Conservation (phyloP, 1,284 basidiomycete genomes). For the Melampsora larici-populina region DNA sequence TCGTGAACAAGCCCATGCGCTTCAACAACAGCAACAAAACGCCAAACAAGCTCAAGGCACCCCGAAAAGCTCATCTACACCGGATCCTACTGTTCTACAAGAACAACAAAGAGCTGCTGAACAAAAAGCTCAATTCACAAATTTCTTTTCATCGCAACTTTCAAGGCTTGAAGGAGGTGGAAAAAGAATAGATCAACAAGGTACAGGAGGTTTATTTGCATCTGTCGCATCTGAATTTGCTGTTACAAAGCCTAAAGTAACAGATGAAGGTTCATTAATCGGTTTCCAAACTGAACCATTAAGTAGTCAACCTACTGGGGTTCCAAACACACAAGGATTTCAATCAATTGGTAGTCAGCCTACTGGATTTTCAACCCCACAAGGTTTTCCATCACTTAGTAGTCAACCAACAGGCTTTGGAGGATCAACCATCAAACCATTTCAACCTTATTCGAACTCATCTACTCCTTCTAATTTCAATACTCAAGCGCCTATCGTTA, state of each 20-base stretch:
- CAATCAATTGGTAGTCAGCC: too few species aligned
- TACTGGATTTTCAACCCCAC: slow-evolving; percentile 48
- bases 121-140: slow-evolving; percentile 25
- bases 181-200: not conserved
- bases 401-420: slow-evolving; percentile 16
- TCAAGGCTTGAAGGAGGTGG: slow-evolving; percentile 35
- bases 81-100: slow-evolving; percentile 57
- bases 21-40: slow-evolving; percentile 42
- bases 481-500: slow-evolving; percentile 57
- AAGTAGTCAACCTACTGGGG: too few species aligned
- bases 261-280: not conserved
- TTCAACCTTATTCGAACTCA: slow-evolving; percentile 43
- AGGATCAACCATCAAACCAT: slow-evolving; percentile 44
- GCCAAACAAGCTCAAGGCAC: slow-evolving; percentile 28
- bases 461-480: slow-evolving; percentile 37
- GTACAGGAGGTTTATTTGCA: slow-evolving; percentile 21
- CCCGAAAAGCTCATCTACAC: slow-evolving; percentile 61
- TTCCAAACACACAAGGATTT: slow-evolving; percentile 49
- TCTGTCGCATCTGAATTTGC: slow-evolving; percentile 39
- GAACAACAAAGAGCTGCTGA: slow-evolving; percentile 14
- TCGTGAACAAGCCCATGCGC: slow-evolving; percentile 46
- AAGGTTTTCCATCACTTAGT: slow-evolving; percentile 5
- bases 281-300: slow-evolving; percentile 37
- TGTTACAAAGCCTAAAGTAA: slow-evolving; percentile 26
- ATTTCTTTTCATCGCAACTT: slow-evolving; percentile 32